Percentiles rank a stretch among this genome's conserved stretches.
Conservation (phyloP, 2,329 filamentous ascomycete species). For the Hymenoscyphus scutula region DNA sequence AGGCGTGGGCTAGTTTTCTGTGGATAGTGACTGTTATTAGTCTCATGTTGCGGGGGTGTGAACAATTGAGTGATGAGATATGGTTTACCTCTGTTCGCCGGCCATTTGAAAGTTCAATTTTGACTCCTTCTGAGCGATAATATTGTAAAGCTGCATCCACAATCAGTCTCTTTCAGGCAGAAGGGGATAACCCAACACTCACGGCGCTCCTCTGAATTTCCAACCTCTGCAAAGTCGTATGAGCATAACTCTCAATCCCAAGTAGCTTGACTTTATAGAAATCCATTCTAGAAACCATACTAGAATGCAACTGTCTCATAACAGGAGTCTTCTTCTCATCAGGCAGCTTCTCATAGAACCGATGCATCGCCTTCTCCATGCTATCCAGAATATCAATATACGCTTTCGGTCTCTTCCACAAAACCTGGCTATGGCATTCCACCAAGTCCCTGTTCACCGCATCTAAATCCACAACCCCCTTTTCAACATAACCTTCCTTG, state of each 20-base stretch:
- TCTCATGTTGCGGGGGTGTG: too few relatives aligned
- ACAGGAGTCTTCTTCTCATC: constrained; percentile 14
- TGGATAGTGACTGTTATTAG: too few relatives aligned
- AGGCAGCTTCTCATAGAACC: constrained; percentile 19
- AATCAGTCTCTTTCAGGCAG: constrained; percentile 13
- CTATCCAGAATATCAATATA: constrained; percentile 53
- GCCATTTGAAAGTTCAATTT: constrained; percentile 60
- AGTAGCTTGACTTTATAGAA: constrained; percentile 61
- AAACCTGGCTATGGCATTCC: constrained; percentile 60
- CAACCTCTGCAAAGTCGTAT: constrained; percentile 58
- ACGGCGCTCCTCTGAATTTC: constrained; percentile 62
- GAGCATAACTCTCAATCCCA: constrained; percentile 61
- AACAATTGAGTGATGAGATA: not conserved
- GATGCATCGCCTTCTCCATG: constrained; percentile 48
- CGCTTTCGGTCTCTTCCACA: constrained; percentile 62
- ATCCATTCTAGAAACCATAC: constrained; percentile 53
- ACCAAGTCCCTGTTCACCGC: constrained; percentile 60
- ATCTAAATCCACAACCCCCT: constrained; percentile 55
- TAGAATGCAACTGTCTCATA: constrained; percentile 48
- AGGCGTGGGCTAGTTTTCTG: constrained; percentile 40
- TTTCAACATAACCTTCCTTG: constrained; percentile 50
- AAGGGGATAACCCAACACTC: constrained; percentile 32
- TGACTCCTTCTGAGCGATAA: constrained; percentile 63
- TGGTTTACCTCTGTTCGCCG: constrained; percentile 37
- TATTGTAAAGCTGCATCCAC: constrained; percentile 56